These are phyloP conservation scores for Arabidopsis thaliana DNA, from an alignment of 345 rosid genomes.

Conservation along the genomic window TAIR10.1 NC_003070.9:4447001-4447500, in stretches of 20 bases:
- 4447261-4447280: conserved; percentile 52
- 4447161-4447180: conserved; percentile 64
- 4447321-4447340: conserved; percentile 16
- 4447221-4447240: conserved; percentile 55
- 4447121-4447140: conserved; percentile 60
- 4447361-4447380: conserved; percentile 11
- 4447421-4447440: not conserved
- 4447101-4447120: conserved; percentile 65
- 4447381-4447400: not conserved
- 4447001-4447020: conserved; percentile 24
- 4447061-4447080: conserved; percentile 47
- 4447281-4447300: conserved; percentile 7
- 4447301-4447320: conserved; percentile 13
- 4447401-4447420: conserved; percentile 26
- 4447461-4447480: conserved; percentile 5
- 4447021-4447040: conserved; percentile 21
- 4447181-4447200: conserved; percentile 79
- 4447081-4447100: conserved; percentile 73
- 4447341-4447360: conserved; percentile 44
- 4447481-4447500: not conserved
- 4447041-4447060: conserved; percentile 30
- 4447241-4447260: conserved; percentile 77
- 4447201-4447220: conserved; percentile 62
- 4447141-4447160: conserved; percentile 73
- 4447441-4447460: conserved; percentile 1